These are phyloP conservation scores for Silene latifolia DNA, from an alignment of 148 eudicot genomes.

Conservation along the genomic window DNA sequence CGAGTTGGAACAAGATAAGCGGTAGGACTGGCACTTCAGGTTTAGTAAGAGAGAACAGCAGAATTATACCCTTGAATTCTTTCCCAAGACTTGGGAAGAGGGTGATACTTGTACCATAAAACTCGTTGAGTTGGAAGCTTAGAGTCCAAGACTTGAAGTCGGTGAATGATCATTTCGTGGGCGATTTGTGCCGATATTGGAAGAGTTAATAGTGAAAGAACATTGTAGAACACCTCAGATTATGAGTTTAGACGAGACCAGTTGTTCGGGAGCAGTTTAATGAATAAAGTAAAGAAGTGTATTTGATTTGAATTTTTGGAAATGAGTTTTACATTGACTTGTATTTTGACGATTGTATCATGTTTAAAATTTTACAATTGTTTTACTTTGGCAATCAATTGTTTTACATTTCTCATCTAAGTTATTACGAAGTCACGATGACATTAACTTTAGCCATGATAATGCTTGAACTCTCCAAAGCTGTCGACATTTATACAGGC, in stretches of 20 bases:
- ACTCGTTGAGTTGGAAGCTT: background rate
- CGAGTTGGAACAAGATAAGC: slow-evolving; percentile 38
- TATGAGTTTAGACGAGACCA: background rate
- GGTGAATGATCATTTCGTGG: background rate
- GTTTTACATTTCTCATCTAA: too few species aligned
- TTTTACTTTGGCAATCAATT: too few species aligned
- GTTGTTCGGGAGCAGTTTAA: slow-evolving; percentile 8
- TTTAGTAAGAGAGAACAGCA: slow-evolving; percentile 9
- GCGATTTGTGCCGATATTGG: background rate
- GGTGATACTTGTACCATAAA: slow-evolving; percentile 12
- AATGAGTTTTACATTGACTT: slow-evolving; percentile 7
- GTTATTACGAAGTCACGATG: too few species aligned
- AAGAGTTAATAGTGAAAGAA: background rate
- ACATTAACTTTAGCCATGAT: too few species aligned
- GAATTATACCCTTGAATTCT: background rate
- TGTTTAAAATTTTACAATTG: background rate
- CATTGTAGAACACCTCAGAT: background rate
- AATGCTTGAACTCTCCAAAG: too few species aligned
- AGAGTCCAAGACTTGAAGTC: background rate
- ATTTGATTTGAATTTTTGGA: slow-evolving; percentile 4
- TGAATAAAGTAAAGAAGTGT: slow-evolving; percentile 7
- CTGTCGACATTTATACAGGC: too few species aligned
- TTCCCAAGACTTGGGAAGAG: background rate
- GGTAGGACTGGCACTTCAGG: slow-evolving; percentile 11
- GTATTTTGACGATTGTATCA: background rate